Conservation (phyloP, 2,329 filamentous ascomycete species). For the Xylaria sp. region DNA sequence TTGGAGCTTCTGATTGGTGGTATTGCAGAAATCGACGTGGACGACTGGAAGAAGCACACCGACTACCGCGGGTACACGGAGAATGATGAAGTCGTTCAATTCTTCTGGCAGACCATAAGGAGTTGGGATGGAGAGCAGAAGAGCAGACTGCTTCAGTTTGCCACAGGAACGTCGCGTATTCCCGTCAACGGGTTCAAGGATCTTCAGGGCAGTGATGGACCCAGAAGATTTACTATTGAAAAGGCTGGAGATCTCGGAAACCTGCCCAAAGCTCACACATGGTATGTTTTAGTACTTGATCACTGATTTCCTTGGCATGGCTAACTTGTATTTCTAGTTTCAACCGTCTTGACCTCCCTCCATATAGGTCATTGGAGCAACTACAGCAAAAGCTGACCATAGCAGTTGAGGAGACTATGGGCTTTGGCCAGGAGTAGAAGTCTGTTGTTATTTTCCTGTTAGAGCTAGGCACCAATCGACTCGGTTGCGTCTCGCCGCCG, state of each 20-base stretch:
- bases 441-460: slow-evolving; percentile 15
- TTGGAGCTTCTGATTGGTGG: slow-evolving; percentile 93
- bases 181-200: slow-evolving; percentile 99
- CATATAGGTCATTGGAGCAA: slow-evolving; percentile 83
- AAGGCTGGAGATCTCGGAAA: slow-evolving; percentile 90
- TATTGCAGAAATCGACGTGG: slow-evolving; percentile 99
- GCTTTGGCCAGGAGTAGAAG: slow-evolving; percentile 89
- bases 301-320: not conserved
- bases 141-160: slow-evolving; percentile 90
- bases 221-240: slow-evolving; percentile 93
- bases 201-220: slow-evolving; percentile 92
- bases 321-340: slow-evolving; percentile 55
- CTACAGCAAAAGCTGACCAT: slow-evolving; percentile 89
- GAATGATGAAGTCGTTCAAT: slow-evolving; percentile 92
- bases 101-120: slow-evolving; percentile 97
- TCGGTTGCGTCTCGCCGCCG: slow-evolving; percentile 7
- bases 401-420: slow-evolving; percentile 97
- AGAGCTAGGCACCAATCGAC: not conserved
- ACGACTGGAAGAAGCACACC: slow-evolving; percentile 99
- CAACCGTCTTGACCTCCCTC: slow-evolving; percentile 91
- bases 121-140: slow-evolving; percentile 99
- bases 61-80: slow-evolving; percentile 99
- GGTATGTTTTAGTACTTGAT: slow-evolving; percentile 51
- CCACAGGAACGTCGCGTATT: slow-evolving; percentile 94
- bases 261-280: slow-evolving; percentile 94